Evolutionary conservation across 257 asterid species (phyloP).

Genomic region (Oldenlandia corymbosa): DNA sequence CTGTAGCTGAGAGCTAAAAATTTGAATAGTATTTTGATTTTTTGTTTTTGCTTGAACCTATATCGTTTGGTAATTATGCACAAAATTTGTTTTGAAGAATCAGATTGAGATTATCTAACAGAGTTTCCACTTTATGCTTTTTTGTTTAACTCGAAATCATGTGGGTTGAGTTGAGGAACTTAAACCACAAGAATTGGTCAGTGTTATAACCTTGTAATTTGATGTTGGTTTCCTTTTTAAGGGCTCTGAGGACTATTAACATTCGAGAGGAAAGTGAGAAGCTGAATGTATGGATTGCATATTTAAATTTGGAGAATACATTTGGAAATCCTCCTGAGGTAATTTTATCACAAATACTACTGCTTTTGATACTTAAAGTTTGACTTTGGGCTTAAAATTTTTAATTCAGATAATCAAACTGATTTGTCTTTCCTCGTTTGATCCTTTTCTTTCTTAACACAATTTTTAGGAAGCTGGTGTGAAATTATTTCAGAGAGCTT

Average conservation of each 20-base stretch:
- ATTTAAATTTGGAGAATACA: constrained; percentile 84
- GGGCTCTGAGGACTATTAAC: constrained; percentile 91
- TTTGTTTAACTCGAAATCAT: neutral
- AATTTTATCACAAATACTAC: constrained; percentile 8
- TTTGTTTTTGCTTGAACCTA: neutral
- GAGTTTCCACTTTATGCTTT: neutral
- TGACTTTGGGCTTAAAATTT: constrained; percentile 1
- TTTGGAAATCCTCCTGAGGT: constrained; percentile 94
- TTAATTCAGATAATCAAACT: too few species aligned
- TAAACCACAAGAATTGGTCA: neutral
- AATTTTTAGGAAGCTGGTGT: constrained; percentile 64
- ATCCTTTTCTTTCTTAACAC: neutral
- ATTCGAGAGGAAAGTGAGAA: constrained; percentile 87
- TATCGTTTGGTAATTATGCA: neutral
- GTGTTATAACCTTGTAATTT: constrained; percentile 5
- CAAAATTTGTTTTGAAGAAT: neutral
- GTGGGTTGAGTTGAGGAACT: neutral
- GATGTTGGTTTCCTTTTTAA: constrained; percentile 17
- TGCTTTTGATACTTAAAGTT: neutral
- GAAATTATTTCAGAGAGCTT: constrained; percentile 77
- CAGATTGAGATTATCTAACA: neutral
- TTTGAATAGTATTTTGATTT: neutral
- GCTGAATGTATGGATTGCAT: constrained; percentile 90
- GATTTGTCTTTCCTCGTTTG: too few species aligned
- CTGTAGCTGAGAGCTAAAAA: constrained; percentile 78